Evolutionary conservation across 148 eudicot genomes (phyloP), one percentile per base, ranked within the genome.

Genomic region (Silene conica): DNA sequence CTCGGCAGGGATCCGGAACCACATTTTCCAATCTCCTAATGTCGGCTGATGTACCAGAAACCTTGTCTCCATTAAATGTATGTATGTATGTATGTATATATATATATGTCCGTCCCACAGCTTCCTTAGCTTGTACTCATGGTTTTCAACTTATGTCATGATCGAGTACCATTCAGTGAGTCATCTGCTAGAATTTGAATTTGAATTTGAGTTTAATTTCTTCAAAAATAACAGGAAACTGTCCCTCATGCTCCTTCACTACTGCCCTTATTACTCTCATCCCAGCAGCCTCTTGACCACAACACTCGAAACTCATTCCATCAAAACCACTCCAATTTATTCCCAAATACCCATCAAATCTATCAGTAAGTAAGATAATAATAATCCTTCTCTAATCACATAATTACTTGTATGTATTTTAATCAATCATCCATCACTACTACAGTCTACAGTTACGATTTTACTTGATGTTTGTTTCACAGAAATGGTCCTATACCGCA

Each of bases 1-100:
- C 74, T 38, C 64, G 43, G 4, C 58, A 70, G 12, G 78, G 74
- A 69, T 21, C 31, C 14, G 78, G 74, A 69, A 31, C 31, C 14
- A 19, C 75, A 14, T 79, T 63, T 65, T 11, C 78, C n/a, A 64
- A 66, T 28, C 82, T 79, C 63, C 54, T 70, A 60, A 66, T 59
- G 48, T 13, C 61, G 25, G 19, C 50, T 52, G 64, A 74, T 68
- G 64, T 58, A 19, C n/a, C 72, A 28, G 74, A 79, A 61, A 74
- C 31, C 18, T 15, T 63, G 23, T 74, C 78, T 74, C 68, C 82
- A 5, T 0, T 56, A 3, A 56, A 25, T 71, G 78, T 74, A 74
- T 26, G n/a, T n/a, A n/a, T n/a, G n/a, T n/a, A n/a, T n/a, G n/a
- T n/a, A n/a, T n/a, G n/a, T n/a, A n/a, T n/a, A n/a, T n/a, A n/a